Evolutionary conservation across 331 rosid species (phyloP), one percentile per base, ranked within the genome.

Genomic region (Cydonia oblonga): DNA sequence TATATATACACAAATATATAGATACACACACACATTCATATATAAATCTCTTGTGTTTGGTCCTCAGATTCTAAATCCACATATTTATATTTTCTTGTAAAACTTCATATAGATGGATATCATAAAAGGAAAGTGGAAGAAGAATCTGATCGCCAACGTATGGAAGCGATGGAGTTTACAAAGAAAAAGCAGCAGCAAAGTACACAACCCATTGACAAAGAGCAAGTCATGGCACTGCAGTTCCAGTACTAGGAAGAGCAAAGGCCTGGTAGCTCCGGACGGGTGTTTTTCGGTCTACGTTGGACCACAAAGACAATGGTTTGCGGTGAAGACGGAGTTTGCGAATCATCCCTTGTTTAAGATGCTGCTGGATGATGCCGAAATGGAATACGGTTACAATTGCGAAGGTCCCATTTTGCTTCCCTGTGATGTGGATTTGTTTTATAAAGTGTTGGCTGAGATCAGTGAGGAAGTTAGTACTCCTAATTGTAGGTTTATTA

Each of bases 211-310:
- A 13, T 19, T 69, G 64, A 61, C 24, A 5, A 76, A 14, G 65
- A 61, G 71, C 71, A 77, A 54, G 58, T 70, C 81, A 22, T 33
- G 76, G 61, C 32, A 56, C 46, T 63, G 44, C 28, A 42, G 3
- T n/a, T 23, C 64, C 15, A 26, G 2, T 53, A 12, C 16, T 57
- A 42, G 32, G 52, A 68, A 22, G 61, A 28, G 2, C 46, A 69
- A 44, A 30, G 60, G 38, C 68, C 67, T 25, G 22, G 84, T 80
- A 35, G 82, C 85, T 30, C 96, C 96, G 1, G 67, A 79, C 0
- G 98, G 97, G 25, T 90, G 83, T 42, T 53, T 90, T 29, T 30
- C 76, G 2, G 98, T 89, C 1, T 83, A 85, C 4, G 97, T 93
- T 11, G 97, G 97, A 46, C 49, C 82, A 0, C 73, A 86, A 38